Conservation (phyloP, 1,284 basidiomycete genomes). For the Laetiporus sulphureus region DNA sequence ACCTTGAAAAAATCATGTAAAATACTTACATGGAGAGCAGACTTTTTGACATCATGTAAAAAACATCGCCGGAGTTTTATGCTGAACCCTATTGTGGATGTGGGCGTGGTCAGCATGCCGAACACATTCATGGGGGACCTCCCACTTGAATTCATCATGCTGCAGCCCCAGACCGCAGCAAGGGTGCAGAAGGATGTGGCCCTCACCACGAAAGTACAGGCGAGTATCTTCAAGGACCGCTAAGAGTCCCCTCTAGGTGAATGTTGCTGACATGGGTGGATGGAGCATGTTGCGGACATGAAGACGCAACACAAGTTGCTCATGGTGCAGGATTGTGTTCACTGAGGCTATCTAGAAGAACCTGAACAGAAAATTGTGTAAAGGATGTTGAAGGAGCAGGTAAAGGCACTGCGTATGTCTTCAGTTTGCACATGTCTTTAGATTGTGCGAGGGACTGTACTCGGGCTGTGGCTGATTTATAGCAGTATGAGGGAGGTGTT, state of each 20-base stretch:
- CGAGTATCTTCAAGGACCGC: conserved; percentile 4
- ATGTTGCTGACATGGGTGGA: background rate
- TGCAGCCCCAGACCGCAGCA: conserved; percentile 14
- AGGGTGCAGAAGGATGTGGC: conserved; percentile 2
- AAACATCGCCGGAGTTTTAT: too few species aligned
- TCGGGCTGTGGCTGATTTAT: too few species aligned
- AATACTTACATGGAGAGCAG: too few species aligned
- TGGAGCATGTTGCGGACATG: conserved; percentile 12
- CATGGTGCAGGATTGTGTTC: conserved; percentile 13
- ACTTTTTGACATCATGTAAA: too few species aligned
- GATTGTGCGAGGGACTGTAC: too few species aligned
- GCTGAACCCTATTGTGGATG: too few species aligned
- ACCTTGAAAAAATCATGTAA: too few species aligned
- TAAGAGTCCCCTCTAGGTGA: background rate
- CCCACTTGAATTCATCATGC: conserved; percentile 35
- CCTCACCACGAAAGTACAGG: conserved; percentile 3
- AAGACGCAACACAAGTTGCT: conserved; percentile 14
- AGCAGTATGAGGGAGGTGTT: too few species aligned
- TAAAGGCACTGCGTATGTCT: conserved; percentile 7
- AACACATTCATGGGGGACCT: conserved; percentile 42
- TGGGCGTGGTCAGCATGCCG: conserved; percentile 47
- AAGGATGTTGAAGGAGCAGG: conserved; percentile 10
- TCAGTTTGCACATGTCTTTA: background rate
- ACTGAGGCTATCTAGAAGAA: conserved; percentile 15
- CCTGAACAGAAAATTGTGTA: conserved; percentile 17